Evolutionary conservation across 129 eudicot genomes (phyloP).

Genomic region (Saposhnikovia divaricata): DNA sequence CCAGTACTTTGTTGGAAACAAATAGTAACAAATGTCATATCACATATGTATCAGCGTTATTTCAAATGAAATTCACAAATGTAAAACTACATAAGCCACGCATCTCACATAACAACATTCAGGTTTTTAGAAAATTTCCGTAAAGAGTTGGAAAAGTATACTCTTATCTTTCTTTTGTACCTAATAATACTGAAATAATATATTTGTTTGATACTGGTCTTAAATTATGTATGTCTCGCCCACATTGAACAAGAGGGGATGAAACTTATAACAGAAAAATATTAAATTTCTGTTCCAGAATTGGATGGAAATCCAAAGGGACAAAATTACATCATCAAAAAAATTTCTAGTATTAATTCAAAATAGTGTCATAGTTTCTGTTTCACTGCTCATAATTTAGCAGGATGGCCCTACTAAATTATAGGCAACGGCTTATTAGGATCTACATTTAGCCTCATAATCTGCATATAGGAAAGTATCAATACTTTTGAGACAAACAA

Average conservation of each 20-base stretch:
- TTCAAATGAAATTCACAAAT: not conserved
- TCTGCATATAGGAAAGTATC: not conserved
- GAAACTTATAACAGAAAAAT: not conserved
- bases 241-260: not conserved
- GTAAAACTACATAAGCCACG: not conserved
- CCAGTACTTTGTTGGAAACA: not conserved
- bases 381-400: not conserved
- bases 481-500: not conserved
- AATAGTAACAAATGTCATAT: not conserved
- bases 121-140: not conserved
- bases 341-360: not conserved
- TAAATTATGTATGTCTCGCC: not conserved
- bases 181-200: not conserved
- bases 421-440: not conserved
- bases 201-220: not conserved
- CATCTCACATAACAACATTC: not conserved
- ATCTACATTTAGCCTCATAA: not conserved
- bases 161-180: not conserved
- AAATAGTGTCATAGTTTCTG: not conserved
- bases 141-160: not conserved
- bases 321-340: not conserved
- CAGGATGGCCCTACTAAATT: not conserved
- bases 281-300: not conserved
- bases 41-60: not conserved
- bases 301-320: not conserved